These are phyloP conservation scores for Ceratobasidium sp. DNA, from an alignment of 1,284 basidiomycete species.

Conservation along the genomic window DNA sequence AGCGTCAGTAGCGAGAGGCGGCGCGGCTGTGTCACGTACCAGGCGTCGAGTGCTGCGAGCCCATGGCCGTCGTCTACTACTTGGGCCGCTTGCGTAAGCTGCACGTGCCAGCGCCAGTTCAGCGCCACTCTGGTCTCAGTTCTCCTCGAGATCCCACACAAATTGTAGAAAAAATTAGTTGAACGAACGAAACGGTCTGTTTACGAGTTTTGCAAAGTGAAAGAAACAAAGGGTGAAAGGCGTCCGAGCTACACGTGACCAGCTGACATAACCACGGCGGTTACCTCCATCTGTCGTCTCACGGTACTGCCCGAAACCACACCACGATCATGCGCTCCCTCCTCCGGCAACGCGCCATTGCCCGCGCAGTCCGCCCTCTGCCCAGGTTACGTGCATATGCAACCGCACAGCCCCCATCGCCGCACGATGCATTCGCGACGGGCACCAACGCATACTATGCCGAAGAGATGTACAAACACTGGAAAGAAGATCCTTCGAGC, in stretches of 20 bases:
- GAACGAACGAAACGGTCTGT: background rate
- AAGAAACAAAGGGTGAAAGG: too few species aligned
- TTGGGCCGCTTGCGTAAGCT: slow-evolving; percentile 14
- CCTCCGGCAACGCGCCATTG: slow-evolving; percentile 39
- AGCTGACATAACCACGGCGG: slow-evolving; percentile 8
- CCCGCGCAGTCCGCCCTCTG: slow-evolving; percentile 26
- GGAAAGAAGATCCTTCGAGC: slow-evolving; percentile 90
- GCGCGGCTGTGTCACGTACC: slow-evolving; percentile 12
- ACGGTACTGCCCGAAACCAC: slow-evolving; percentile 9
- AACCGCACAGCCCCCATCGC: slow-evolving; percentile 55
- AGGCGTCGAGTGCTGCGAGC: slow-evolving; percentile 32
- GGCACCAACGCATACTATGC: slow-evolving; percentile 96
- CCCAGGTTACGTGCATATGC: slow-evolving; percentile 12
- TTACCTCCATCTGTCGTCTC: background rate
- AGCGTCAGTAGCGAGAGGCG: background rate
- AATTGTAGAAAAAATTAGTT: background rate
- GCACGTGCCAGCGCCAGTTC: slow-evolving; percentile 4
- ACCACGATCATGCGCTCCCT: slow-evolving; percentile 42
- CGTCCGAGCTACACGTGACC: slow-evolving; percentile 7
- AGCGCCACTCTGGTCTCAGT: background rate
- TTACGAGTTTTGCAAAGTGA: too few species aligned
- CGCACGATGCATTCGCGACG: slow-evolving; percentile 79
- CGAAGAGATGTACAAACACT: slow-evolving; percentile 95
- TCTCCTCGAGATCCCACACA: background rate
- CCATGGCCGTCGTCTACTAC: slow-evolving; percentile 24